Evolutionary conservation across 805 yeast species (phyloP).

Genomic region (Diddensiella caesifluorescens): DNA sequence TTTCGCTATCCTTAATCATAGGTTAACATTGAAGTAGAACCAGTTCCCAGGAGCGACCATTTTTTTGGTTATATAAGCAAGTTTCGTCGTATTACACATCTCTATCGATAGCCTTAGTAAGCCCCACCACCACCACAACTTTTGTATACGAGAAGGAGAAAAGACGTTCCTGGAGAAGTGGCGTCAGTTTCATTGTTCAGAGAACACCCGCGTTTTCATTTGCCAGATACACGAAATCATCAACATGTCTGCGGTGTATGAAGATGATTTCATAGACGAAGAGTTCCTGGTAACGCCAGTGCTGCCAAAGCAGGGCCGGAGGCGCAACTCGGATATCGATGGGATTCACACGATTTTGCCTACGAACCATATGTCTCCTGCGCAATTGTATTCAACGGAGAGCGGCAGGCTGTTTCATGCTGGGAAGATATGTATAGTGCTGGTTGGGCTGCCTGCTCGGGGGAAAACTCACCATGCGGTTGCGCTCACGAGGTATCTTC

Average conservation of each 20-base stretch:
- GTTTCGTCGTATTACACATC: too few species aligned
- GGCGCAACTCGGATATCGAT: constrained; percentile 23
- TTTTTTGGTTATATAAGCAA: too few species aligned
- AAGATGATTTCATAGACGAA: constrained; percentile 2
- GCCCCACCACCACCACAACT: too few species aligned
- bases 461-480: constrained; percentile 94
- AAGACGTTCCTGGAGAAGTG: too few species aligned
- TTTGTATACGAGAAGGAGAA: too few species aligned
- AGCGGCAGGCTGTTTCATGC: constrained; percentile 93
- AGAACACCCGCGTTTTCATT: too few species aligned
- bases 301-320: background rate
- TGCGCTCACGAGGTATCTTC: constrained; percentile 79
- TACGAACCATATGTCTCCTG: constrained; percentile 73
- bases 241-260: background rate
- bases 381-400: constrained; percentile 88
- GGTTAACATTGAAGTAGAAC: background rate
- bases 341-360: constrained; percentile 21
- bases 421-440: constrained; percentile 81
- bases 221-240: too few species aligned
- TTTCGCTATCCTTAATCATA: background rate
- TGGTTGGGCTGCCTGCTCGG: constrained; percentile 92
- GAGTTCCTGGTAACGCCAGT: background rate
- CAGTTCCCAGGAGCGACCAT: too few species aligned
- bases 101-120: too few species aligned
- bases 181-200: too few species aligned